Percentiles rank a stretch among this genome's conserved stretches.
Conservation (phyloP, 2,329 filamentous ascomycete genomes). For the Sarocladium brachiariae region DNA sequence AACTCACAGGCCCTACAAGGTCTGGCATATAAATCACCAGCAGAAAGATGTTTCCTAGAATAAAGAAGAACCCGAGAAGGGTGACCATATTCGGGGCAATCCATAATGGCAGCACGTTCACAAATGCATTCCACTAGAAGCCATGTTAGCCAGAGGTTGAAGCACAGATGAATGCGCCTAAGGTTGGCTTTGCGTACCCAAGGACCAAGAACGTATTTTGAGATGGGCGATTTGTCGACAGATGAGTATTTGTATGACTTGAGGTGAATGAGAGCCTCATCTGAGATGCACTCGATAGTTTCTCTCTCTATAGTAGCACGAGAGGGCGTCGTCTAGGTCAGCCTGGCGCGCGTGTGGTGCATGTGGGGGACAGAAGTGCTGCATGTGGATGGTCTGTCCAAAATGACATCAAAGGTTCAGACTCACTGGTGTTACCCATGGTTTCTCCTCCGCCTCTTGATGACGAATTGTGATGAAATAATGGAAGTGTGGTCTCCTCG, state of each 20-base stretch:
- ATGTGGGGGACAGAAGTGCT: background rate
- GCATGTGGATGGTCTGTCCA: background rate
- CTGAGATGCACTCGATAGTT: conserved; percentile 69
- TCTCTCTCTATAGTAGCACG: conserved; percentile 33
- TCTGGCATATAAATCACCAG: conserved; percentile 81
- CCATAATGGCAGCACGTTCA: conserved; percentile 89
- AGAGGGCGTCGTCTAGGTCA: background rate
- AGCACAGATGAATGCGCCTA: too few relatives aligned
- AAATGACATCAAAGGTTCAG: background rate
- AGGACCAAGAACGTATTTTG: conserved; percentile 86
- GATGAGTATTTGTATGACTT: conserved; percentile 96
- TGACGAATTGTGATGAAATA: conserved; percentile 2
- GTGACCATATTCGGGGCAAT: conserved; percentile 98
- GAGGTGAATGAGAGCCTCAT: conserved; percentile 84
- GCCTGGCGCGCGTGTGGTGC: background rate
- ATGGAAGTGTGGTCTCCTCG: conserved; percentile 2
- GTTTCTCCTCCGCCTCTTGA: background rate
- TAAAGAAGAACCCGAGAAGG: conserved; percentile 88
- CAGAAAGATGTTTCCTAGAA: conserved; percentile 71
- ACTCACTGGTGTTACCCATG: conserved; percentile 7
- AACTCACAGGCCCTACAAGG: conserved; percentile 74
- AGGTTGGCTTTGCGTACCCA: conserved; percentile 60
- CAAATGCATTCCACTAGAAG: conserved; percentile 88
- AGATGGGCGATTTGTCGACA: conserved; percentile 92
- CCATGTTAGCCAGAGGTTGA: conserved; percentile 10